Percentiles rank a stretch among this genome's conserved stretches.
Conservation (phyloP, 2,329 filamentous ascomycete genomes). For the Exophiala sp. region DNA sequence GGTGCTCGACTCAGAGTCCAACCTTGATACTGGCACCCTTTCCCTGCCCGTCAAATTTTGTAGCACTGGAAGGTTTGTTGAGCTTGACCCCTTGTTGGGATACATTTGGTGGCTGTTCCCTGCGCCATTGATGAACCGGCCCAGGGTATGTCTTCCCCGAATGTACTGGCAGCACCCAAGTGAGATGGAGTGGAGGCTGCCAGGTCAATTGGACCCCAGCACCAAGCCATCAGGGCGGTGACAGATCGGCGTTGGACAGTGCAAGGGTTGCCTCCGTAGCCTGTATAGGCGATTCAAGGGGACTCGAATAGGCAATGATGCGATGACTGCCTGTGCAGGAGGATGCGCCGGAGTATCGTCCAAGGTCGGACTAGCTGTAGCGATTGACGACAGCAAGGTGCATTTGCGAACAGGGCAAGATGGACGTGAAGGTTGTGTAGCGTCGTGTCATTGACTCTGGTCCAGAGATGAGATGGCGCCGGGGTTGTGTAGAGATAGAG, state of each 20-base stretch:
- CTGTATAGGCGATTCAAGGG: not conserved
- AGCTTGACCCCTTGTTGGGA: not conserved
- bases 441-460: no score
- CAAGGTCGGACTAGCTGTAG: no score
- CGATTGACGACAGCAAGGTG: no score
- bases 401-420: no score
- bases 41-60: not conserved
- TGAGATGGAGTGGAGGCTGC: not conserved
- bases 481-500: not conserved
- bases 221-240: not conserved
- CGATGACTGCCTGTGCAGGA: not conserved
- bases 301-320: conserved; percentile 1
- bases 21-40: no score
- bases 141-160: not conserved
- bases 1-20: no score
- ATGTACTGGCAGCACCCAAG: not conserved
- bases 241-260: not conserved
- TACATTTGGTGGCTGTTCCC: no score
- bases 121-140: no score
- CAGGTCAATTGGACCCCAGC: not conserved
- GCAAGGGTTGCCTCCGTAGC: not conserved
- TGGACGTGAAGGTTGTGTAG: no score
- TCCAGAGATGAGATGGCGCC: not conserved
- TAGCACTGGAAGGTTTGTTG: not conserved
- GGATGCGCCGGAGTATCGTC: no score